Evolutionary conservation across 2,329 filamentous ascomycete species (phyloP).

Genomic region (Exserohilum rostratum): DNA sequence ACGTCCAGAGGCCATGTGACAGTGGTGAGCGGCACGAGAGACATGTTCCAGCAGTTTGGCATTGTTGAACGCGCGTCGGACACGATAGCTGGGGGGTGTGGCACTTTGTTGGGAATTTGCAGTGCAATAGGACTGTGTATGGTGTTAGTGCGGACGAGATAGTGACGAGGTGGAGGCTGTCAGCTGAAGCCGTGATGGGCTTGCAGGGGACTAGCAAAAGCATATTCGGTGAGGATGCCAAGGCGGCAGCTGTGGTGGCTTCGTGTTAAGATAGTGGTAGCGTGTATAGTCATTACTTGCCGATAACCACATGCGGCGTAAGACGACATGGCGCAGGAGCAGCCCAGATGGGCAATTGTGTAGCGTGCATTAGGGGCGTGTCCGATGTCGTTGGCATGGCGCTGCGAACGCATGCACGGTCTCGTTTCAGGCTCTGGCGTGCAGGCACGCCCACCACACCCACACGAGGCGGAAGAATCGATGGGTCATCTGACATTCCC

Average conservation of each 20-base stretch:
- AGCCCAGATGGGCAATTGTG: not conserved
- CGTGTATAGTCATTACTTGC: too few relatives aligned
- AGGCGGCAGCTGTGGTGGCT: too few relatives aligned
- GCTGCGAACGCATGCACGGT: conserved; percentile 6
- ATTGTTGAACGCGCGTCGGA: conserved; percentile 4
- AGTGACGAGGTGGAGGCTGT: too few relatives aligned
- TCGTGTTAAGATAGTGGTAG: too few relatives aligned
- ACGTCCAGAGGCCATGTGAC: not conserved
- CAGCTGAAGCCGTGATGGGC: too few relatives aligned
- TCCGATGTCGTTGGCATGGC: not conserved
- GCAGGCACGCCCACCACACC: not conserved
- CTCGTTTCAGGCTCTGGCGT: not conserved
- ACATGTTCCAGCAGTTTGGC: not conserved
- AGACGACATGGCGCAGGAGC: not conserved
- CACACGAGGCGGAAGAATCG: conserved; percentile 11
- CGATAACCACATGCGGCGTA: not conserved
- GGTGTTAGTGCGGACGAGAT: not conserved
- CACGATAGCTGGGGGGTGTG: not conserved
- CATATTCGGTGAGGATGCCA: too few relatives aligned
- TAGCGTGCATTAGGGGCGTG: not conserved
- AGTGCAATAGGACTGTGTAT: not conserved
- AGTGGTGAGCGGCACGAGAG: not conserved
- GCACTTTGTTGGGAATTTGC: not conserved
- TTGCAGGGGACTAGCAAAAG: too few relatives aligned
- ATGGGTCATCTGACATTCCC: conserved; percentile 32